Conservation (phyloP, 345 rosid species). For the Gossypium stocksii region DNA sequence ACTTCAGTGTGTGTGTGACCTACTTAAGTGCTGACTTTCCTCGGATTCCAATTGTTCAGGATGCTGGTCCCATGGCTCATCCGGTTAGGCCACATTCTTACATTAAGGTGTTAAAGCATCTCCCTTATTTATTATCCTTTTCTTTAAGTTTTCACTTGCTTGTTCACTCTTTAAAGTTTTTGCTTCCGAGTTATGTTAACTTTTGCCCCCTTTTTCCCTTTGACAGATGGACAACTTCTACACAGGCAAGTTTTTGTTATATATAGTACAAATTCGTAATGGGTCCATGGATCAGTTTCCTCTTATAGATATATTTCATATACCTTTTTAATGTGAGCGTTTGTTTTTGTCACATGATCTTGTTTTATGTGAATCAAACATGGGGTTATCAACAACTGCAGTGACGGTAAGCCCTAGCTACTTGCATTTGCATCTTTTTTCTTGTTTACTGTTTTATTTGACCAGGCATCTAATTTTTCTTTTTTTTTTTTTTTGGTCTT, state of each 20-base stretch:
- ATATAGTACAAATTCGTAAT: not conserved
- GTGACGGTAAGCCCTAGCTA: slow-evolving; percentile 63
- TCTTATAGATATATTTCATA: slow-evolving; percentile 8
- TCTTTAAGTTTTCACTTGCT: slow-evolving; percentile 4
- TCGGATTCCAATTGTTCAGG: slow-evolving; percentile 40
- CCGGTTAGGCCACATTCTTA: slow-evolving; percentile 98
- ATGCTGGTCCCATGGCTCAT: slow-evolving; percentile 99
- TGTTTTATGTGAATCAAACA: slow-evolving; percentile 27
- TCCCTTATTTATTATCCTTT: not conserved
- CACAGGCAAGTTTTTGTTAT: slow-evolving; percentile 61
- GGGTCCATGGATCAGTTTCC: not conserved
- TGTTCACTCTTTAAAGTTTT: not conserved
- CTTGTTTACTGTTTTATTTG: slow-evolving; percentile 4
- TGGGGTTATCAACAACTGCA: slow-evolving; percentile 38
- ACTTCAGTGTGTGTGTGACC: not conserved
- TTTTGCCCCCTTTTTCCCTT: slow-evolving; percentile 19
- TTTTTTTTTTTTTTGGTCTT: slow-evolving; percentile 23
- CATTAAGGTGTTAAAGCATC: slow-evolving; percentile 64
- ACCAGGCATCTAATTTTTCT: slow-evolving; percentile 23
- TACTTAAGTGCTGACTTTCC: slow-evolving; percentile 1
- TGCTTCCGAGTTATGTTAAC: slow-evolving; percentile 14
- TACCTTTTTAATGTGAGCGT: slow-evolving; percentile 12
- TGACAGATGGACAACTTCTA: slow-evolving; percentile 98
- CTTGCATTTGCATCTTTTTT: not conserved
- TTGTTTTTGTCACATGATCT: slow-evolving; percentile 21